phyloP scores from a whole-genome alignment of 108 stramenopile genomes.

The Parmales sp. region DNA sequence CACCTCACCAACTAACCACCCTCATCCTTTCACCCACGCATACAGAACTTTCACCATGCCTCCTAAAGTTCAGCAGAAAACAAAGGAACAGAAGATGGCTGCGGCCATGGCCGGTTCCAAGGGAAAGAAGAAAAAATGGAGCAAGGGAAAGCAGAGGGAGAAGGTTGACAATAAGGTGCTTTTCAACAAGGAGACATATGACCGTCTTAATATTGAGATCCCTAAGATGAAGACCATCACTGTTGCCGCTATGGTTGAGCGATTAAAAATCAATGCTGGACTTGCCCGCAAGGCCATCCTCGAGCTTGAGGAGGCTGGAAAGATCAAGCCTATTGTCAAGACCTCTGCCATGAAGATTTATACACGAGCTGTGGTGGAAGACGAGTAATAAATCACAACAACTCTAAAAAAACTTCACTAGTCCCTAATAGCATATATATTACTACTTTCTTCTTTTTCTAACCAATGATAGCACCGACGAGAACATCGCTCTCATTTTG shows the following conservation, averaged over 20 bases:
- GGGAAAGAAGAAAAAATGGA: conserved; percentile 99
- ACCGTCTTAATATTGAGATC: conserved; percentile 85
- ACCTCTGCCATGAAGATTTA: conserved; percentile 91
- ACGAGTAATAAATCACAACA: too few species aligned
- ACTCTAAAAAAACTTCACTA: too few species aligned
- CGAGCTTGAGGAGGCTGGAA: conserved; percentile 84
- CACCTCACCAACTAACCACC: too few species aligned
- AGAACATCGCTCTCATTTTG: too few species aligned
- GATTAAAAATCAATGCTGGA: conserved; percentile 95
- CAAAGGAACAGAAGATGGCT: conserved; percentile 99
- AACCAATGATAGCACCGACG: too few species aligned
- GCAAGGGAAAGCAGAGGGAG: conserved; percentile 98
- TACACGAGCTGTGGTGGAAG: conserved; percentile 80
- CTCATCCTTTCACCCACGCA: too few species aligned
- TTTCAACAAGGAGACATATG: conserved; percentile 93
- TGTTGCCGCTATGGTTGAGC: conserved; percentile 89
- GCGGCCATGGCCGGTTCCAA: conserved; percentile 99
- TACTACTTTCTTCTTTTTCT: too few species aligned
- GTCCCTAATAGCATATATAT: too few species aligned
- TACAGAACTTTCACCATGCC: conserved; percentile 31
- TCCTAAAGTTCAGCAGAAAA: conserved; percentile 97
- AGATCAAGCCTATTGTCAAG: conserved; percentile 79
- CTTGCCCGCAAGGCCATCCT: conserved; percentile 88
- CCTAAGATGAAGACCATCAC: conserved; percentile 99
- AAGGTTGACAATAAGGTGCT: conserved; percentile 99